Base-by-base conservation (phyloP, 2,329 filamentous ascomycete species). In the Orbilia oligospora region DNA sequence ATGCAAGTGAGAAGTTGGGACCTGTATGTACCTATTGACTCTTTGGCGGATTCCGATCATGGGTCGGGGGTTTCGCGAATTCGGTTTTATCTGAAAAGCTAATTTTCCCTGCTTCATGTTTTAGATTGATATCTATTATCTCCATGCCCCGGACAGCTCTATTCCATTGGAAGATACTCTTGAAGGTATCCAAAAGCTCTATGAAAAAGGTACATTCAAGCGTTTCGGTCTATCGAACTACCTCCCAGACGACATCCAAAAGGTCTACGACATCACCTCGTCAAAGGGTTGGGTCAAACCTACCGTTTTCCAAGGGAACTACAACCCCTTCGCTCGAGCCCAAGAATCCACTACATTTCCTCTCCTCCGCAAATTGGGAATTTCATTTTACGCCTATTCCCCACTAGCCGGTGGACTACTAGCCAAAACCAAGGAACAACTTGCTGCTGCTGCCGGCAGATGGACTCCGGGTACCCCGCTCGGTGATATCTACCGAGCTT, bases 271-370 rank as follows among this genome's bases (percentile, higher is more conserved):
- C 84, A 91, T 90, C 49, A 94, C 92, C 87, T 91, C 91, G 82
- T 90, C 92, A 85, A 91, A 92, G 82, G 89, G 89, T 78, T 97
- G 93, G 92, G 92, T 97, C 18, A 89, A 91, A 49, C 93, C 93
- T 0, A 93, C 91, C 0, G 90, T 97, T 71, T 97, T 93, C 85
- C 93, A 96, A 84, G 94, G 88, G 82, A 96, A 96, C 92, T 95
- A 95, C 85, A 95, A 95, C 84, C 89, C 89, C 71, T 92, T 94
- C 81, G 93, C 90, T 24, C 89, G 93, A 71, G 89, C 88, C 68
- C 90, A 95, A 80, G 93, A 96, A 83, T 84, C 88, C 0, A 93
- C 96, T 84, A 86, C 96, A 48, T 88, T 96, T 69, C 90, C 90
- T 1, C 89, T 90, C n/a, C 94, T 91, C 83, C 89, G 89, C 24